Evolutionary conservation across 2,329 filamentous ascomycete species (phyloP).

Genomic region (Cryphonectria carpinicola): DNA sequence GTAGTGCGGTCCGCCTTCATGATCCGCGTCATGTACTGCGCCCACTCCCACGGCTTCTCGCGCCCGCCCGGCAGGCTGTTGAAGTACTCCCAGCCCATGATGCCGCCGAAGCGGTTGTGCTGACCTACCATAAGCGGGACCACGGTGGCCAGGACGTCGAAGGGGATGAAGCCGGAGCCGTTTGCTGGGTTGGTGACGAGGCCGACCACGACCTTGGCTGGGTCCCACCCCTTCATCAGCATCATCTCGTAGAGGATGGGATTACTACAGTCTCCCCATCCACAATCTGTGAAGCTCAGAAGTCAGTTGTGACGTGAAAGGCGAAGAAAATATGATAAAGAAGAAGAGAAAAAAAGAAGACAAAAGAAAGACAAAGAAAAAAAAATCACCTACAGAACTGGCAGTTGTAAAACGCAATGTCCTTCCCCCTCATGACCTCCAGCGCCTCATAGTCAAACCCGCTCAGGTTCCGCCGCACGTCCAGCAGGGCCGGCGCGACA

Average conservation of each 20-base stretch:
- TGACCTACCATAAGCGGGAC: slow-evolving; percentile 59
- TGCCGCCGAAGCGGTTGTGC: slow-evolving; percentile 72
- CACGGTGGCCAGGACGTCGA: slow-evolving; percentile 59
- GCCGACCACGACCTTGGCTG: slow-evolving; percentile 72
- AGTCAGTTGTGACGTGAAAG: not conserved
- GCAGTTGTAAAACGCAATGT: slow-evolving; percentile 79
- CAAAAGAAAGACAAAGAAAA: no score
- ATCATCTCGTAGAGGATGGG: slow-evolving; percentile 52
- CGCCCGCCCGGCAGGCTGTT: slow-evolving; percentile 66
- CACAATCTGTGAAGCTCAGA: slow-evolving; percentile 60
- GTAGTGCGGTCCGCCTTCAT: slow-evolving; percentile 36
- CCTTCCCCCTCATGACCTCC: slow-evolving; percentile 63
- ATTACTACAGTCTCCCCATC: slow-evolving; percentile 71
- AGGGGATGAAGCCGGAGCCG: slow-evolving; percentile 67
- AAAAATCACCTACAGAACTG: slow-evolving; percentile 58
- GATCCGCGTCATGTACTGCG: slow-evolving; percentile 60
- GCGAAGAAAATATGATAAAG: not conserved
- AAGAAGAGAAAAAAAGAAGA: not conserved
- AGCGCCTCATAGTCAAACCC: slow-evolving; percentile 76
- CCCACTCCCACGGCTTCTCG: slow-evolving; percentile 73
- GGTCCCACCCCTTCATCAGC: slow-evolving; percentile 62
- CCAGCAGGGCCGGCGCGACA: slow-evolving; percentile 72
- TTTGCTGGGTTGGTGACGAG: slow-evolving; percentile 76
- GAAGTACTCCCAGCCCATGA: slow-evolving; percentile 90
- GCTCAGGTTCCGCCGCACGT: slow-evolving; percentile 66